phyloP scores from a whole-genome alignment of 2,329 filamentous ascomycete genomes.

The Emydomyces testavorans region DNA sequence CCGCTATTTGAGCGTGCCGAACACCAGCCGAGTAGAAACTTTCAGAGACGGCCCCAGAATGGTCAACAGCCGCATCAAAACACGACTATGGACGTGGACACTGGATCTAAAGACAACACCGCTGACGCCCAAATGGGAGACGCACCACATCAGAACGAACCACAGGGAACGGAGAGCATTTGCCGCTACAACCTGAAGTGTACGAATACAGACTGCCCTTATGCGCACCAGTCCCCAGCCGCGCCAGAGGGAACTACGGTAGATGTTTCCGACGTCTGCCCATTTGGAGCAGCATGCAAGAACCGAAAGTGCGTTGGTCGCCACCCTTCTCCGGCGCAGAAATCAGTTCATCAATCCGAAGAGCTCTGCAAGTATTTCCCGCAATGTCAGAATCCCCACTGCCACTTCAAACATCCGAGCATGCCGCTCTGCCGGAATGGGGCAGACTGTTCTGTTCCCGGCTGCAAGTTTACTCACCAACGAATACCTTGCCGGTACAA shows the following conservation, averaged over 20 bases:
- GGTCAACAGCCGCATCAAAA: conserved; percentile 7
- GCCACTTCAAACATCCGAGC: conserved; percentile 77
- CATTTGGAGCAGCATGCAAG: conserved; percentile 83
- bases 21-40: conserved; percentile 26
- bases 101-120: conserved; percentile 30
- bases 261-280: conserved; percentile 69
- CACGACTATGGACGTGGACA: conserved; percentile 22
- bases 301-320: conserved; percentile 87
- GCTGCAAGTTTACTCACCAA: conserved; percentile 84
- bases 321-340: conserved; percentile 82
- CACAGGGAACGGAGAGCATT: conserved; percentile 52
- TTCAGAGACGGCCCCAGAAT: conserved; percentile 8
- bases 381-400: conserved; percentile 77
- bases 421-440: conserved; percentile 87
- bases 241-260: conserved; percentile 65
- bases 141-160: conserved; percentile 26
- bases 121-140: conserved; percentile 25
- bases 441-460: conserved; percentile 65
- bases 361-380: conserved; percentile 85
- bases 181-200: conserved; percentile 88
- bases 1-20: conserved; percentile 66
- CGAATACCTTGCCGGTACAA: conserved; percentile 79
- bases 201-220: conserved; percentile 80
- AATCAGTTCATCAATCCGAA: conserved; percentile 64
- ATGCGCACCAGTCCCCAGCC: conserved; percentile 86